Evolutionary conservation across 805 yeast species (phyloP).

Genomic region (Brettanomyces anomalus): DNA sequence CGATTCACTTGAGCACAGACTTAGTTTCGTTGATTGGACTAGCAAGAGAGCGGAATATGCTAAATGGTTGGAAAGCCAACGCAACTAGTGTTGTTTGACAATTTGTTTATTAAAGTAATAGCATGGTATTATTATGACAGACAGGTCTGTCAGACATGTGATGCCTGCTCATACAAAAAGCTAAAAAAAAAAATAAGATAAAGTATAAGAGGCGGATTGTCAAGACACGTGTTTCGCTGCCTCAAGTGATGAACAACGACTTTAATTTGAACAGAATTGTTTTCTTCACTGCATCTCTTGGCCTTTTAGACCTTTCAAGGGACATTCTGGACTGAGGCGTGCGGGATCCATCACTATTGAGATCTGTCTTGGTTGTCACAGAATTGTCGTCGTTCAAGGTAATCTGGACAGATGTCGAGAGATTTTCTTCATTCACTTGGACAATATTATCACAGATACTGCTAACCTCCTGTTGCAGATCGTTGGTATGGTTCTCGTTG

Average conservation of each 20-base stretch:
- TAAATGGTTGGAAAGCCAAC: constrained; percentile 20
- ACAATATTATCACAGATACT: constrained; percentile 3
- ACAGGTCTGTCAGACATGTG: not conserved
- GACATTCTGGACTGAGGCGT: not conserved
- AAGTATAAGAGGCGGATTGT: not conserved
- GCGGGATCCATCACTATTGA: not conserved
- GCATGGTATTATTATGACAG: too few species aligned
- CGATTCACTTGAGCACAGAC: constrained; percentile 39
- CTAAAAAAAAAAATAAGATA: not conserved
- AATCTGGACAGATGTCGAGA: constrained; percentile 19
- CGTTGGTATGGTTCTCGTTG: constrained; percentile 2
- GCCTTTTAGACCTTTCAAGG: too few species aligned
- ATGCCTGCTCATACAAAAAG: not conserved
- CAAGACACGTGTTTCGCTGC: not conserved
- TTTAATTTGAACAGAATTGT: constrained; percentile 14
- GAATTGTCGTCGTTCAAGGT: constrained; percentile 19
- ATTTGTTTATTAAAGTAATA: too few species aligned
- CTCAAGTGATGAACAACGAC: constrained; percentile 5
- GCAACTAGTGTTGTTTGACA: not conserved
- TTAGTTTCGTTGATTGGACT: constrained; percentile 41
- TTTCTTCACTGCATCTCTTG: not conserved
- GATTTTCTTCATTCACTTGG: constrained; percentile 12
- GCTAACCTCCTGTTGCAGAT: not conserved
- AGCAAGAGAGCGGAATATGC: constrained; percentile 36
- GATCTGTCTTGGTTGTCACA: constrained; percentile 3